Evolutionary conservation across 2,329 filamentous ascomycete genomes (phyloP).

Genomic region (Aspergillus ibericus): DNA sequence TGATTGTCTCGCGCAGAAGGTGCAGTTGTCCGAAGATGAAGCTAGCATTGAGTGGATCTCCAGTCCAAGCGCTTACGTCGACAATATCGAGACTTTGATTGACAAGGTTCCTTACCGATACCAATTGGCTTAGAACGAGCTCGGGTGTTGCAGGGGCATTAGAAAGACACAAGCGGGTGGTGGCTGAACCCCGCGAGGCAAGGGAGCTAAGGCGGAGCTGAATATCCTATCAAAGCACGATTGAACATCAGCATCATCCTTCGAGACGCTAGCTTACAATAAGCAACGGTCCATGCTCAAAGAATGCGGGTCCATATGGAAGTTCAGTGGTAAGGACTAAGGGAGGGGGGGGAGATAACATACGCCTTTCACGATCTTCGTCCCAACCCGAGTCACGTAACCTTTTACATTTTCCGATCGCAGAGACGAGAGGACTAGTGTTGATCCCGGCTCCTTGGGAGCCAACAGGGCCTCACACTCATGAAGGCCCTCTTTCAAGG

Average conservation of each 20-base stretch:
- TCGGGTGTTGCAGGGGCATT: conserved; percentile 56
- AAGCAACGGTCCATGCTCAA: conserved; percentile 1
- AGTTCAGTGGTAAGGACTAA: background rate
- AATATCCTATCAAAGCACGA: conserved; percentile 58
- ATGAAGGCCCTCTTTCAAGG: conserved; percentile 70
- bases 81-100: conserved; percentile 82
- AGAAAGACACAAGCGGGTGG: conserved; percentile 55
- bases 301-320: background rate
- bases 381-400: conserved; percentile 83
- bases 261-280: background rate
- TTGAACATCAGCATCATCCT: background rate
- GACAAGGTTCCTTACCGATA: conserved; percentile 71
- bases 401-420: conserved; percentile 90
- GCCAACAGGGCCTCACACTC: conserved; percentile 87
- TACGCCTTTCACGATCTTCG: conserved; percentile 88
- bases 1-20: conserved; percentile 60
- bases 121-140: conserved; percentile 68
- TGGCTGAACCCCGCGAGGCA: conserved; percentile 52
- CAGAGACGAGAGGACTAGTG: conserved; percentile 82
- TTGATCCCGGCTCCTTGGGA: conserved; percentile 80
- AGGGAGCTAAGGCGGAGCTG: conserved; percentile 66
- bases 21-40: conserved; percentile 61
- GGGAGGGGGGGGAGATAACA: conserved; percentile 33
- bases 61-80: conserved; percentile 71
- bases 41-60: conserved; percentile 59